These are phyloP conservation scores for Penicillium hesseltinei DNA, from an alignment of 2,329 filamentous ascomycete genomes.

Conservation along the genomic window DNA sequence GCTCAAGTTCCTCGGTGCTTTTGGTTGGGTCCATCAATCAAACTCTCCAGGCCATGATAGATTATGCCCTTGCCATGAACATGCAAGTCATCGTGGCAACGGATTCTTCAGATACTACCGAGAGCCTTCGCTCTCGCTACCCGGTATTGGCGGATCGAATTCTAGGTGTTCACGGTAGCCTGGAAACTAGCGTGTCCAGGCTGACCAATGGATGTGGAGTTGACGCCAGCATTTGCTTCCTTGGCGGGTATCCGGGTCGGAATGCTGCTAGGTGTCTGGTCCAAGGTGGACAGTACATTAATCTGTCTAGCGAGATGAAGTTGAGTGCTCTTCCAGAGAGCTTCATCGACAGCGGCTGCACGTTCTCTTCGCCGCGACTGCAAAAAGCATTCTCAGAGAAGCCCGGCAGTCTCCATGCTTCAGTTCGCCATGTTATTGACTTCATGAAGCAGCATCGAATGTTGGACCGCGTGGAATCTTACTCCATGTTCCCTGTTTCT, in stretches of 20 bases:
- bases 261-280: slow-evolving; percentile 16
- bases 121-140: slow-evolving; percentile 11
- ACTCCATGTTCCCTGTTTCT: slow-evolving; percentile 10
- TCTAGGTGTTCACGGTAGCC: slow-evolving; percentile 9
- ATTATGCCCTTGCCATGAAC: slow-evolving; percentile 14
- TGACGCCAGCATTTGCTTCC: slow-evolving; percentile 16
- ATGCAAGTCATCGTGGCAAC: slow-evolving; percentile 18
- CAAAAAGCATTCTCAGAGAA: slow-evolving; percentile 17
- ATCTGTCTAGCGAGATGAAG: slow-evolving; percentile 19
- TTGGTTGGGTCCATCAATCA: slow-evolving; percentile 13
- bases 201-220: slow-evolving; percentile 19
- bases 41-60: slow-evolving; percentile 17
- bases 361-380: slow-evolving; percentile 17
- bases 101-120: slow-evolving; percentile 8
- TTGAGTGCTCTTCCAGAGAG: slow-evolving; percentile 18
- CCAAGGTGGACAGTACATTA: slow-evolving; percentile 19
- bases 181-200: slow-evolving; percentile 16
- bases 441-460: slow-evolving; percentile 18
- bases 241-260: slow-evolving; percentile 14
- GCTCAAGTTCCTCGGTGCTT: slow-evolving; percentile 14
- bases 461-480: slow-evolving; percentile 12
- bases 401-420: slow-evolving; percentile 15
- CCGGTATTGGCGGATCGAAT: slow-evolving; percentile 10
- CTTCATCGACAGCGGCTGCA: slow-evolving; percentile 20
- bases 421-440: slow-evolving; percentile 11